Conservation (phyloP, 345 rosid species). For the Gossypium ekmanianum region DNA sequence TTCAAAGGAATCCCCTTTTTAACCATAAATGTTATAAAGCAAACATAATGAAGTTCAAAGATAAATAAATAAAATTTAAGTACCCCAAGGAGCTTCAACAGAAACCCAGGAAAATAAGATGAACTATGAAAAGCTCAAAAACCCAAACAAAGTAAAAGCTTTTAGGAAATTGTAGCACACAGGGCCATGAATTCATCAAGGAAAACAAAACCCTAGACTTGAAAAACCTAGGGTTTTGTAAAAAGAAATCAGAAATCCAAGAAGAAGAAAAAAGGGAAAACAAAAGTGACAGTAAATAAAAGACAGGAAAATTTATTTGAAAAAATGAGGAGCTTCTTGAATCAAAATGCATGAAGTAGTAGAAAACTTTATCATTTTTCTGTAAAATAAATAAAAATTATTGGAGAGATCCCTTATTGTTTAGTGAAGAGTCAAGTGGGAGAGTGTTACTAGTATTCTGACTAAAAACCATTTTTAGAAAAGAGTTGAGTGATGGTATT, state of each 20-base stretch:
- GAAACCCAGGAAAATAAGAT: not conserved
- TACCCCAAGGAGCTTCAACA: slow-evolving; percentile 1
- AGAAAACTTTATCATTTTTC: not conserved
- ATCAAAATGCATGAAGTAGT: slow-evolving; percentile 32
- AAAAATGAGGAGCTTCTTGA: slow-evolving; percentile 38
- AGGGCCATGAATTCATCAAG: not conserved
- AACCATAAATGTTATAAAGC: slow-evolving; percentile 17
- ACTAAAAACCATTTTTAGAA: not conserved
- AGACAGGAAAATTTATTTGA: slow-evolving; percentile 22
- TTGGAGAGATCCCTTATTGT: not conserved
- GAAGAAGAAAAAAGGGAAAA: slow-evolving; percentile 23
- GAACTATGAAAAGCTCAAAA: slow-evolving; percentile 3
- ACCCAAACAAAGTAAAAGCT: slow-evolving; percentile 13
- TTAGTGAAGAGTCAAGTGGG: slow-evolving; percentile 8
- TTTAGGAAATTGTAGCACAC: slow-evolving; percentile 9
- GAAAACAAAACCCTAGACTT: slow-evolving; percentile 43
- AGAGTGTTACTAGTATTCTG: not conserved
- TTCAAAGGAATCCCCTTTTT: slow-evolving; percentile 12
- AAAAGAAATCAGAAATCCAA: slow-evolving; percentile 27
- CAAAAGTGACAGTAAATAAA: slow-evolving; percentile 22
- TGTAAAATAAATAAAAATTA: not conserved
- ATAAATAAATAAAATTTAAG: slow-evolving; percentile 21
- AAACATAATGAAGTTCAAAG: slow-evolving; percentile 24
- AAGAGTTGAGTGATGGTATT: slow-evolving; percentile 9
- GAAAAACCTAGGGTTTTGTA: slow-evolving; percentile 45